Base-by-base conservation (phyloP, 371 early-diverging fungal genomes). In the Mortierella sp. region DNA sequence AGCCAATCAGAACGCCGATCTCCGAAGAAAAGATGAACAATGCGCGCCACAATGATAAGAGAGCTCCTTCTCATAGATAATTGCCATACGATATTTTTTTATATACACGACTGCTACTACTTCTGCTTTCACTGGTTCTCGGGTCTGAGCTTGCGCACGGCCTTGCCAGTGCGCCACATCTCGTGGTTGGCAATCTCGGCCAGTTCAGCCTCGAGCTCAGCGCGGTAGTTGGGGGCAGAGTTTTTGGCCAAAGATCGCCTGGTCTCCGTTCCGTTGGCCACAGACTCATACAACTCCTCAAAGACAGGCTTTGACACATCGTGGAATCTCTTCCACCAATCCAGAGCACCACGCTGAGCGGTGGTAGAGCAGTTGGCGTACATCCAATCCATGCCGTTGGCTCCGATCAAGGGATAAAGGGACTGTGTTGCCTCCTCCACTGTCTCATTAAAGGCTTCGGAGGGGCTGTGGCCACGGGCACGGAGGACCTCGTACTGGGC, bases 391-490 rank as follows among this genome's bases (percentile, higher is more conserved):
- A 97, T 97, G 78, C 98, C 98, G 75, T 95, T 93, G 70, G 92
- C 94, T 80, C 95, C 96, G 73, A 98, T 93, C 81, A 98, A 88
- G 42, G 98, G 98, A 83, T 95, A 96, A 47, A 98, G 90, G 49
- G 96, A 96, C 83, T 98, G 97, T 12, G 98, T 98, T 55, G 97
- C 98, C 84, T 98, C 98, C 87, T 98, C 98, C 68, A 98, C 98
- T 67, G 98, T 98, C 84, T 98, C 98, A 85, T 98, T 98, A 89
- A 96, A 98, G 17, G 98, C 98, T 85, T 98, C 98, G 32, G 96
- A 96, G 56, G 98, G 98, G 42, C 93, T 87, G 90, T 98, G 98
- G 63, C 92, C 98, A 64, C 92, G 90, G 71, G 95, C 93, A 72
- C 97, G 91, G 67, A 98, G 87, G 41, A 97, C 96, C 66, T 98